Evolutionary conservation across 1,284 basidiomycete species (phyloP), one percentile per base, ranked within the genome.

Genomic region (Rhodotorula sp.): DNA sequence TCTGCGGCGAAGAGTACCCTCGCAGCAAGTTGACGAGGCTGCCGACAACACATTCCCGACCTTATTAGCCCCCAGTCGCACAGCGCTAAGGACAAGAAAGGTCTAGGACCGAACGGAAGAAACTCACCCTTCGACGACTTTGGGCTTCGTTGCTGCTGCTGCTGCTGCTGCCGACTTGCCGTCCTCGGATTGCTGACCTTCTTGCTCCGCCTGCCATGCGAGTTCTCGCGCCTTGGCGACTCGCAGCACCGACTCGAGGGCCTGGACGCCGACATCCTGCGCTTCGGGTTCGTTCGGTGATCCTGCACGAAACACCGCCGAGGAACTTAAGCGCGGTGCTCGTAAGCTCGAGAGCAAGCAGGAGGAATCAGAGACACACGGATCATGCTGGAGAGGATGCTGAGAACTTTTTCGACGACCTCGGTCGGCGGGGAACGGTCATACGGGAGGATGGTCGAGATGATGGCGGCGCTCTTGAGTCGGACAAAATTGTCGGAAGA

Each of bases 401-500:
- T 34, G n/a, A 74, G 54, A 14, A 76, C 64, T 51, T 74, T 69
- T 8, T 46, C 23, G 29, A 76, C 65, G 49, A 74, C 66, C 12
- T 59, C 43, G 43, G 67, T 64, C 20, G 62, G 34, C 4, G 70
- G 67, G 3, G 46, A 21, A 16, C 60, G 58, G 58, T 76, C 75
- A 61, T 69, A 89, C 87, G 90, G 88, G 64, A 97, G 86, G 39
- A 98, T 86, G 29, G 94, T 86, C 2, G 93, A 92, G 61, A 97
- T 84, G 77, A 98, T 91, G 79, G 96, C 91, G 0, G 91, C 86
- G 34, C 91, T 86, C 80, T 95, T 97, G 72, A 97, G 85, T 78
- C 95, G 92, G 43, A 93, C 89, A 78, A 97, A 97, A 80, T 97
- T 93, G 80, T 99, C 96, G 77, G 90, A 89, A 51, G 91, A 89